Evolutionary conservation across 495 filamentous ascomycete genomes (phyloP).

Genomic region (Articulospora tetracladia): DNA sequence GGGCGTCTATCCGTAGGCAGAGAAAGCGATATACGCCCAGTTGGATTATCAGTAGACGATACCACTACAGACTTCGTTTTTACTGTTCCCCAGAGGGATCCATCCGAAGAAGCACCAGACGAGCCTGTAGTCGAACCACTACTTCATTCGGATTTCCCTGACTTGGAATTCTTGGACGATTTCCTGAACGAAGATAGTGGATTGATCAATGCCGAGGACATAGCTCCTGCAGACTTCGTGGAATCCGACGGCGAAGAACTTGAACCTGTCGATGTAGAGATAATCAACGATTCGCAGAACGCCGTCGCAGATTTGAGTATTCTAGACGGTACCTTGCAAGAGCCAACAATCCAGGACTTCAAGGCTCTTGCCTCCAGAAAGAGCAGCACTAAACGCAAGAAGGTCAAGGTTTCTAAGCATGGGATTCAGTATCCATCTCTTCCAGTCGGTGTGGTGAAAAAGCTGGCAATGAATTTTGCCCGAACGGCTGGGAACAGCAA

Average conservation of each 20-base stretch:
- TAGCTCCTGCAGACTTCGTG: slow-evolving; percentile 22
- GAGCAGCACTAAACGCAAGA: slow-evolving; percentile 30
- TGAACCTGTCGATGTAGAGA: slow-evolving; percentile 10
- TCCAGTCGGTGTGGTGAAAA: slow-evolving; percentile 65
- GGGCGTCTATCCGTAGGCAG: slow-evolving; percentile 20
- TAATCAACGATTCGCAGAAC: slow-evolving; percentile 3
- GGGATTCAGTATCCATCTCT: slow-evolving; percentile 74
- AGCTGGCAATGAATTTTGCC: slow-evolving; percentile 67
- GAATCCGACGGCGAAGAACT: slow-evolving; percentile 27
- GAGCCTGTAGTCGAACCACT: background rate
- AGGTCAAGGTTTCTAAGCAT: slow-evolving; percentile 61
- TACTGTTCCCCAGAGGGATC: slow-evolving; percentile 20
- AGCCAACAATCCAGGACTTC: slow-evolving; percentile 19
- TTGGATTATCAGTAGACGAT: slow-evolving; percentile 20
- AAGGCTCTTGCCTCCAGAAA: slow-evolving; percentile 26
- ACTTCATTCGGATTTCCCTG: background rate
- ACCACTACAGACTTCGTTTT: slow-evolving; percentile 27
- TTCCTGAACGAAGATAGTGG: background rate
- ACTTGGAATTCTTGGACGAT: background rate
- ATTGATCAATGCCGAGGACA: slow-evolving; percentile 3
- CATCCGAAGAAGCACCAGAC: slow-evolving; percentile 2
- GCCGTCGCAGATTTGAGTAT: slow-evolving; percentile 14
- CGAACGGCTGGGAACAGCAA: slow-evolving; percentile 55
- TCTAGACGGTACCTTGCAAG: slow-evolving; percentile 2
- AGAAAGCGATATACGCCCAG: slow-evolving; percentile 23